Percentiles rank a stretch among this genome's conserved stretches.
phyloP scores from a whole-genome alignment of 768 basidiomycete genomes.

The Lactarius vividus region DNA sequence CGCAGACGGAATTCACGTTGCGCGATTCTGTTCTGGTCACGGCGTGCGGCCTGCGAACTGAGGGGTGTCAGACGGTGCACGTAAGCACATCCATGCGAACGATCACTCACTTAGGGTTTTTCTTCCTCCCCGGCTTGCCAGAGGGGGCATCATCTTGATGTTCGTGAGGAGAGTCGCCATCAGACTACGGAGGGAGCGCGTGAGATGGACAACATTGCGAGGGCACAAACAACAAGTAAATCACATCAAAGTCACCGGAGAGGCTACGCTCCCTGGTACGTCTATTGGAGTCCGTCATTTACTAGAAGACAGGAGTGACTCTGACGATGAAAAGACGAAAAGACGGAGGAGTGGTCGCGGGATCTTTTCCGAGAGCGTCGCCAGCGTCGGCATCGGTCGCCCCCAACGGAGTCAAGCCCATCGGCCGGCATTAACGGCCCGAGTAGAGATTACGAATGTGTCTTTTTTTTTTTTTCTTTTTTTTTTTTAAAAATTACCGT shows the following conservation, averaged over 20 bases:
- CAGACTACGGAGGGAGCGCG: conserved; percentile 52
- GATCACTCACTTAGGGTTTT: conserved; percentile 75
- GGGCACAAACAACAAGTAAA: conserved; percentile 13
- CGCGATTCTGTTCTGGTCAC: conserved; percentile 89
- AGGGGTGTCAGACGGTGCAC: conserved; percentile 26
- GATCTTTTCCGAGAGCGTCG: conserved; percentile 8
- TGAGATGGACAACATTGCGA: conserved; percentile 15
- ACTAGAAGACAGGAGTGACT: neutral
- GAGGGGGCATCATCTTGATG: conserved; percentile 28
- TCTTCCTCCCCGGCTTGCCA: conserved; percentile 76
- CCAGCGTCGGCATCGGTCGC: conserved; percentile 7
- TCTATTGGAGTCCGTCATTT: conserved; percentile 45
- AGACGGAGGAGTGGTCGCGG: neutral
- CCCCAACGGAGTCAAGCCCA: neutral
- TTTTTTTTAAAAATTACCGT: too few species aligned
- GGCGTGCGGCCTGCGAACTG: conserved; percentile 84
- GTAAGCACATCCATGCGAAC: conserved; percentile 31
- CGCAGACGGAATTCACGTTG: conserved; percentile 90
- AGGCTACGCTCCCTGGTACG: conserved; percentile 60
- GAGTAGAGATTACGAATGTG: neutral
- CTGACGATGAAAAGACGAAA: neutral
- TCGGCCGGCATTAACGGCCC: conserved; percentile 16
- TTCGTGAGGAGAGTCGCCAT: conserved; percentile 50
- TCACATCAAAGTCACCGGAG: conserved; percentile 59
- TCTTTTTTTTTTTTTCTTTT: neutral